These are phyloP conservation scores for Amphibolis antarctica DNA, from an alignment of 106 monocot species.

Conservation along the genomic window DNA sequence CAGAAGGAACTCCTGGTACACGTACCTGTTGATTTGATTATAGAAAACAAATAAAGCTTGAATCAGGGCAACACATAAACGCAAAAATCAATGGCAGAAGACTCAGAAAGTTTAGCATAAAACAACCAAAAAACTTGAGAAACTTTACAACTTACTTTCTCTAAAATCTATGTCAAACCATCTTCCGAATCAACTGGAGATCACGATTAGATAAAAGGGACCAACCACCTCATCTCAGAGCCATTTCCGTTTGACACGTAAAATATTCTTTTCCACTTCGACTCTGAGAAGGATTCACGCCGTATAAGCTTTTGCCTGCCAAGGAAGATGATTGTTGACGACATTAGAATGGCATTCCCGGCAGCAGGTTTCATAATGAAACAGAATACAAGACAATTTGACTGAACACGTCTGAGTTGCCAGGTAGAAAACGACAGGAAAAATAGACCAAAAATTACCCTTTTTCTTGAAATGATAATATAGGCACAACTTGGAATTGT, in stretches of 20 bases:
- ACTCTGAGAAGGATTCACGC: conserved; percentile 63
- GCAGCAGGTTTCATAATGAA: neutral
- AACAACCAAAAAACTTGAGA: too few species aligned
- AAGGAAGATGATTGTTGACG: neutral
- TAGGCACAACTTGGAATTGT: neutral
- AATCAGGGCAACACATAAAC: too few species aligned
- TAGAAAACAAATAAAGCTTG: too few species aligned
- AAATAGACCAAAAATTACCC: neutral
- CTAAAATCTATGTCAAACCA: too few species aligned
- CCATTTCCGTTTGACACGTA: conserved; percentile 94
- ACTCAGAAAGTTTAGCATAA: too few species aligned
- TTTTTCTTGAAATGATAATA: neutral
- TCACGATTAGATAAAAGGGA: conserved; percentile 47
- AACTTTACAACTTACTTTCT: too few species aligned
- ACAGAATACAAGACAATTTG: too few species aligned
- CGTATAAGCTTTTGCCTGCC: conserved; percentile 81
- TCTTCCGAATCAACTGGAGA: neutral
- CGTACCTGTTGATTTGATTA: too few species aligned
- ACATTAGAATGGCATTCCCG: neutral
- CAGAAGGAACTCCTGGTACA: too few species aligned
- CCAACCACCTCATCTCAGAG: conserved; percentile 86
- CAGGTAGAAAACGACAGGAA: neutral
- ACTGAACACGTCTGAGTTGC: too few species aligned
- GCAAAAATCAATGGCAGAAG: too few species aligned
- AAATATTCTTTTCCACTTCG: conserved; percentile 88